These are phyloP conservation scores for Tuber brumale DNA, from an alignment of 495 filamentous ascomycete genomes.

Conservation along the genomic window DNA sequence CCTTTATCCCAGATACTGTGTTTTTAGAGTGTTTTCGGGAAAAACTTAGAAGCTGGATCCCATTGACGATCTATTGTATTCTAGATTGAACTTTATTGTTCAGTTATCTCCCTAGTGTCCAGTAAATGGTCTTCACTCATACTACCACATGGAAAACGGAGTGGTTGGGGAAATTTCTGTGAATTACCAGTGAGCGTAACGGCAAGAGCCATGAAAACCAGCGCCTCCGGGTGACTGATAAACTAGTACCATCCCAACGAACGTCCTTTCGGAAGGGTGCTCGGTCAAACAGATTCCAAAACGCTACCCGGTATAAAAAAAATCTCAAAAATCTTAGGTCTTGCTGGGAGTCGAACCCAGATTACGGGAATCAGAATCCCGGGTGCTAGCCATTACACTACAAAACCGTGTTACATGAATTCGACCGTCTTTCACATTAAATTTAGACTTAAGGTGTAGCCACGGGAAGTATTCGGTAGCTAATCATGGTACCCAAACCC, in stretches of 20 bases:
- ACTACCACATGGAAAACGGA: neutral
- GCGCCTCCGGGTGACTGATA: neutral
- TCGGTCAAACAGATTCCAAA: neutral
- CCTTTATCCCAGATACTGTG: neutral
- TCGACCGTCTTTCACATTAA: neutral
- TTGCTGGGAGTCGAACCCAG: conserved; percentile 30
- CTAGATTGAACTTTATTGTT: neutral
- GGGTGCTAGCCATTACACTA: conserved; percentile 31
- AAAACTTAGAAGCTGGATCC: neutral
- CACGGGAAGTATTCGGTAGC: neutral
- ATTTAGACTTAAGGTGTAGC: neutral
- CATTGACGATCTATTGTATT: neutral
- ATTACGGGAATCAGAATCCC: conserved; percentile 32
- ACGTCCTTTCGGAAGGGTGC: neutral
- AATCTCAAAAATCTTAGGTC: conserved; percentile 6
- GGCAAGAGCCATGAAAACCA: neutral
- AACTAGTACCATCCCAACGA: neutral
- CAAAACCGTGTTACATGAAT: conserved; percentile 4
- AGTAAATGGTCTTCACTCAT: neutral
- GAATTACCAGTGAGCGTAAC: neutral
- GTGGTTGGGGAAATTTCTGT: neutral
- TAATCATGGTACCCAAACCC: too few relatives aligned
- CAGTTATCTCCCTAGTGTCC: neutral
- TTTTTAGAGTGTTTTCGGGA: neutral
- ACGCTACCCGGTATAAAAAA: neutral